Evolutionary conservation across 176 grass and related monocot species (phyloP), one percentile per base, ranked within the genome.

Genomic region (Pontederia paniculata): DNA sequence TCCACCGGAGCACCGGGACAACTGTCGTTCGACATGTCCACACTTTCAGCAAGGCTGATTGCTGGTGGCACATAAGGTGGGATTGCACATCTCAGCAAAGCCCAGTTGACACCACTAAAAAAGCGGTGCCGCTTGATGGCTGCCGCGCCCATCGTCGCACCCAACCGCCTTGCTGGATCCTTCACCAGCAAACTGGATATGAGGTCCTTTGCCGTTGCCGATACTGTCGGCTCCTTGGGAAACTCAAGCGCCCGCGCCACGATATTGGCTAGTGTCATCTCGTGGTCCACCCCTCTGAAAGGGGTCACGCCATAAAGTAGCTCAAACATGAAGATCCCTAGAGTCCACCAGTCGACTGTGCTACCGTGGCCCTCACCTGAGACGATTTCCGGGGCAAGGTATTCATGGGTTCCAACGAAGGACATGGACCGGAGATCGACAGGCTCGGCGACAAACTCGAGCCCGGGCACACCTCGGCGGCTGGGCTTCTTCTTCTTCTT

Each of bases 31-130:
- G 69, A 62, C 10, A 21, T 18, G 17, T 71, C 71, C 41, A 57
- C 20, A 21, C 12, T 44, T 0, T 43, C 63, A 17, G 28, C 44
- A 25, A 31, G 23, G 25, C 59, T 59, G 45, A 98, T 82, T 12
- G 66, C 80, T 21, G 75, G 78, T 0, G 94, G 94, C 11, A 88
- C 60, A 52, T 61, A 82, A 0, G 94, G 87, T 50, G 94, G 87
- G 20, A 50, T 17, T 25, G 84, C 83, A 42, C 94, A 93, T 0
- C 94, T 71, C 5, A 99, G 77, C 49, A 99, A 71, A 5, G 48
- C 15, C 48, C 48, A 50, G 15, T n/a, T 16, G 11, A 50, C 12
- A 12, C 48, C 48, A 9, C 15, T n/a, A 12, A 50, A 50, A n/a
- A 50, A 50, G 2, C 1, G 11, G 48, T 50, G 48, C 15, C 48